Conservation (phyloP, 139 green algal species). For the Chlorella vulgaris region DNA sequence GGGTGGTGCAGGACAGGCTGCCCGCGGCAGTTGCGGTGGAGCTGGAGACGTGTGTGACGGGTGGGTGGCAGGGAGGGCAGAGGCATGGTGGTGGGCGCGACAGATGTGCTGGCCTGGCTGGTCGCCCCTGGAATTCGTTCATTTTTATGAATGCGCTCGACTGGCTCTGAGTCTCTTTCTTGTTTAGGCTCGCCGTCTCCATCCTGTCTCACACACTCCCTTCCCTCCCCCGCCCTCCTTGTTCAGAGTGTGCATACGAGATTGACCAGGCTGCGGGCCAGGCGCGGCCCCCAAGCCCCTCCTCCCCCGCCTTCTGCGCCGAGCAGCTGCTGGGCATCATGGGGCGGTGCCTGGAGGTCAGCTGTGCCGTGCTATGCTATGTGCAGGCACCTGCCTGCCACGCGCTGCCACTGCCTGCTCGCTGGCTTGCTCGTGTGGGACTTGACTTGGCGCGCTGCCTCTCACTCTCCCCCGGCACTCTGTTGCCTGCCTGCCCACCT, state of each 20-base stretch:
- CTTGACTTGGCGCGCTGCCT: too few relatives aligned
- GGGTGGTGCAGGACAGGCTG: constrained; percentile 73
- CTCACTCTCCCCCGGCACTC: too few relatives aligned
- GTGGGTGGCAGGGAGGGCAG: background rate
- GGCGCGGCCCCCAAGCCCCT: background rate
- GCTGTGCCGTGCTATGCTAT: background rate
- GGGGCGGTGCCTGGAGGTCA: constrained; percentile 4
- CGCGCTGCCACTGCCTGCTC: background rate
- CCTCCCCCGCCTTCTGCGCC: constrained; percentile 17
- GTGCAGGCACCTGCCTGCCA: background rate
- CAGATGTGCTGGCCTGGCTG: too few relatives aligned
- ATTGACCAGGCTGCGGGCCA: constrained; percentile 9
- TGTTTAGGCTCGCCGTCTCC: too few relatives aligned
- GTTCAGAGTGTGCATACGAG: constrained; percentile 12
- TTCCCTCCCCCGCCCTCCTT: too few relatives aligned
- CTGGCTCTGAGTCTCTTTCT: too few relatives aligned
- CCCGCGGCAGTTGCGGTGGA: constrained; percentile 44
- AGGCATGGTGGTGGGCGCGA: background rate
- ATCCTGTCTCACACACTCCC: too few relatives aligned
- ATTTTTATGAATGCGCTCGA: too few relatives aligned
- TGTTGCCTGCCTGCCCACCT: too few relatives aligned
- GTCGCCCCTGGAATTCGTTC: too few relatives aligned
- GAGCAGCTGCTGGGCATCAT: constrained; percentile 9
- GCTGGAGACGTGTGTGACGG: constrained; percentile 45
- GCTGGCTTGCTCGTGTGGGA: too few relatives aligned